These are phyloP conservation scores for Cruciata laevipes DNA, from an alignment of 257 asterid species.

Conservation along the genomic window DNA sequence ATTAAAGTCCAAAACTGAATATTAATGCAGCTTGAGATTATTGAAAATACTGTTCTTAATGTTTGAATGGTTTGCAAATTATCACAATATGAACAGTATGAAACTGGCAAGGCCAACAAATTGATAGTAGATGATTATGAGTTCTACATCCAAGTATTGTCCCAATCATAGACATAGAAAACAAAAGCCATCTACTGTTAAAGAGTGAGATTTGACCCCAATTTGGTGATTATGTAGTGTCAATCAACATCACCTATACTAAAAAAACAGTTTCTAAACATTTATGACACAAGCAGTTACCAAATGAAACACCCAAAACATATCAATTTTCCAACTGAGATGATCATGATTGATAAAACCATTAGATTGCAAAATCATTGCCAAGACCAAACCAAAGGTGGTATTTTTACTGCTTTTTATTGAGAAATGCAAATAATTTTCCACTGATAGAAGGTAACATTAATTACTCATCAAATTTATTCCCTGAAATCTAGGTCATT, in stretches of 20 bases:
- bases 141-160: constrained; percentile 10
- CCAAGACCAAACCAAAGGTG: background rate
- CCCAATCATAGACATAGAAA: constrained; percentile 7
- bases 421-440: background rate
- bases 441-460: background rate
- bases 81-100: background rate
- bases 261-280: constrained; percentile 6
- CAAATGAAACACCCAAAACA: constrained; percentile 6
- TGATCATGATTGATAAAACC: background rate
- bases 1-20: too few relatives aligned
- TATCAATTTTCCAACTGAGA: background rate
- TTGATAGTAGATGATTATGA: constrained; percentile 8
- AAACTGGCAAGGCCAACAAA: constrained; percentile 1
- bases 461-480: background rate
- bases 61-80: background rate
- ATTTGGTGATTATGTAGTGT: constrained; percentile 8
- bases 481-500: background rate
- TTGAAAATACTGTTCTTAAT: background rate
- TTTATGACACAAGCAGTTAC: background rate
- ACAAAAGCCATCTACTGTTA: constrained; percentile 4
- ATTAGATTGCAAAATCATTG: background rate
- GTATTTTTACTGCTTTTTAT: background rate
- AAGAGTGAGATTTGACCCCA: constrained; percentile 17
- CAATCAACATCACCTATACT: constrained; percentile 23
- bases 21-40: too few relatives aligned